Base-by-base conservation (phyloP, 2,329 filamentous ascomycete genomes). In the Ophiocordyceps robertsii region DNA sequence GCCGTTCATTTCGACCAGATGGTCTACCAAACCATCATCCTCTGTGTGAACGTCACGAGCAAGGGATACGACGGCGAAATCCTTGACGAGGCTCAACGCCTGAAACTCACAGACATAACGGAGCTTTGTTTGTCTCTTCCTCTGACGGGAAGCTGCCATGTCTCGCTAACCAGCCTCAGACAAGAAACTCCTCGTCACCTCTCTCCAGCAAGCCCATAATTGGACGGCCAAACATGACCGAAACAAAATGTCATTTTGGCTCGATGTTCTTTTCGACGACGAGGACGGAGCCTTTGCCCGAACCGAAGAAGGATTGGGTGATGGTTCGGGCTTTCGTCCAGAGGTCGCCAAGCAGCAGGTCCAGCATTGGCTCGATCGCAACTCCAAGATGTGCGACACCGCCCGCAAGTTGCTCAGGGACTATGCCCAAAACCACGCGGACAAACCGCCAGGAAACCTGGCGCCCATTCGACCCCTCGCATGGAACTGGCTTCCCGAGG, bases 211-310 rank as follows among this genome's bases (percentile, higher is more conserved):
- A 55, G 73, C 76, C 2, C 77, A 82, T 49, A 82, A 82, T 55
- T 81, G 78, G 76, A 79, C 76, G 1, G 77, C 77, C 43, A 80
- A 80, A 47, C 78, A 82, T 51, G 77, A 82, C 52, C 65, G 78
- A 31, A 81, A 81, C 57, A 82, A 82, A 55, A 82, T 81, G 75
- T 69, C 73, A 0, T 82, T 82, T 46, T 82, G 78, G 77, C 75
- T 73, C 43, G 74, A 77, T 42, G 74, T 81, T 27, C 60, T 82
- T 8, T 80, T 80, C 43, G 77, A 82, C 42, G 75, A 76, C 30
- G 68, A 76, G 29, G 68, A 71, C 29, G 64, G 64, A 7, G 62
- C 60, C 3, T 59, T 65, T 29, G 65, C 65, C 9, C 65, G 66
- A 38, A 66, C 69, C 2, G 69, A 75, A 32, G 73, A 79, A 43